These are phyloP conservation scores for Podospora pseudoanserina DNA, from an alignment of 495 filamentous ascomycete species.

Conservation along the genomic window DNA sequence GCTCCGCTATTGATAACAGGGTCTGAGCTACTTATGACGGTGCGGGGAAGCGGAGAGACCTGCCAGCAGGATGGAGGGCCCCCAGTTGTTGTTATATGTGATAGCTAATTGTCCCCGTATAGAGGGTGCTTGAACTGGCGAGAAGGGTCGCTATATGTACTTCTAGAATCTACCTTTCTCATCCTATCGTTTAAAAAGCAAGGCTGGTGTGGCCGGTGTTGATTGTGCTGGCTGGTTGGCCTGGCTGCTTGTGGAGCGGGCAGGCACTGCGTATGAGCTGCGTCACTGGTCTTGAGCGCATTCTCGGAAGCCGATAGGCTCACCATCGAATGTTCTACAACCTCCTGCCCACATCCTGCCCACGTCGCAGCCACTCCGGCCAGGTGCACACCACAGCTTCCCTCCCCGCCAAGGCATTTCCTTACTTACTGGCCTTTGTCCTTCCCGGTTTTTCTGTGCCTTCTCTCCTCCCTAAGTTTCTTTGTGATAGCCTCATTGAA, in stretches of 20 bases:
- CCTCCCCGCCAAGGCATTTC: constrained; percentile 22
- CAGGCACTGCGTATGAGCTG: constrained; percentile 24
- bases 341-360: constrained; percentile 10
- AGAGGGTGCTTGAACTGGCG: not conserved
- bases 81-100: not conserved
- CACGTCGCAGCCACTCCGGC: not conserved
- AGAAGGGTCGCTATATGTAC: not conserved
- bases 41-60: constrained; percentile 1
- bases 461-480: not conserved
- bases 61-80: not conserved
- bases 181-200: constrained; percentile 4
- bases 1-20: not conserved
- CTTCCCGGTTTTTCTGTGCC: constrained; percentile 1
- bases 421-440: constrained; percentile 15
- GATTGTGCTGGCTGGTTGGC: constrained; percentile 1
- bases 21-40: not conserved
- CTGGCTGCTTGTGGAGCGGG: not conserved
- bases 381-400: constrained; percentile 13
- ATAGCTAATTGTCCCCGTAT: not conserved
- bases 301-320: constrained; percentile 29
- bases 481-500: constrained; percentile 12
- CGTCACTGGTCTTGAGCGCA: constrained; percentile 23
- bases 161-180: not conserved
- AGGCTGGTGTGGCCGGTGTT: not conserved
- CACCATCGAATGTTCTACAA: constrained; percentile 36